A percentile compares a stretch with the other conserved stretches of the same genome.
Evolutionary conservation across 352 stramenopile genomes (phyloP).

Genomic region (Phytophthora hybrid): DNA sequence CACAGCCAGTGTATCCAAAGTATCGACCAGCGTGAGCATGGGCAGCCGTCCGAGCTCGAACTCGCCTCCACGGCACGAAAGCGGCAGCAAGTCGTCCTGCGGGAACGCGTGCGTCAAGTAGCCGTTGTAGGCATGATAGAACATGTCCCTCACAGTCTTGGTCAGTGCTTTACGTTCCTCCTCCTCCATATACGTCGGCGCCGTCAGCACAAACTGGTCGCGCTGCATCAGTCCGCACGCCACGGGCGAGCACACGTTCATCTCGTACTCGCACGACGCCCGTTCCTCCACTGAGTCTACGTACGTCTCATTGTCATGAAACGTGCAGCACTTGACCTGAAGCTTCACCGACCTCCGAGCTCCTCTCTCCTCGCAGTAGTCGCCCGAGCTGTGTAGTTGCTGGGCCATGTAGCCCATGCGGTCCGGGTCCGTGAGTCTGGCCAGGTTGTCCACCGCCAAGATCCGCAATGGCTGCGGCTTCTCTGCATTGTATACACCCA

Average conservation of each 20-base stretch:
- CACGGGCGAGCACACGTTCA: constrained; percentile 78
- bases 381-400: constrained; percentile 64
- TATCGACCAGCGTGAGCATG: constrained; percentile 93
- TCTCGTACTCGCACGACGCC: constrained; percentile 58
- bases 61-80: constrained; percentile 72
- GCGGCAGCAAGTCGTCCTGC: constrained; percentile 78
- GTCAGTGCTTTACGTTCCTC: constrained; percentile 63
- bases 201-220: constrained; percentile 73
- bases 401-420: constrained; percentile 63
- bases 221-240: constrained; percentile 77
- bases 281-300: constrained; percentile 73
- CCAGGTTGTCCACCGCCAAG: constrained; percentile 45
- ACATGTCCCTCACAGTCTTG: constrained; percentile 87
- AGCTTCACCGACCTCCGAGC: constrained; percentile 47
- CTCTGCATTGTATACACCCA: constrained; percentile 50
- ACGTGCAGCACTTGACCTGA: constrained; percentile 79
- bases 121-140: constrained; percentile 90
- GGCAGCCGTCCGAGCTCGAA: constrained; percentile 85
- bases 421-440: constrained; percentile 53
- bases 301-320: constrained; percentile 86
- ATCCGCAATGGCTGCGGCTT: constrained; percentile 55
- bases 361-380: constrained; percentile 37
- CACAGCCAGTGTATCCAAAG: constrained; percentile 91
- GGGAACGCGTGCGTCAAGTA: constrained; percentile 89
- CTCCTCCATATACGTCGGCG: constrained; percentile 56